Evolutionary conservation across 495 filamentous ascomycete genomes (phyloP), one percentile per base, ranked within the genome.

Genomic region (Hypoxylon lenormandii): DNA sequence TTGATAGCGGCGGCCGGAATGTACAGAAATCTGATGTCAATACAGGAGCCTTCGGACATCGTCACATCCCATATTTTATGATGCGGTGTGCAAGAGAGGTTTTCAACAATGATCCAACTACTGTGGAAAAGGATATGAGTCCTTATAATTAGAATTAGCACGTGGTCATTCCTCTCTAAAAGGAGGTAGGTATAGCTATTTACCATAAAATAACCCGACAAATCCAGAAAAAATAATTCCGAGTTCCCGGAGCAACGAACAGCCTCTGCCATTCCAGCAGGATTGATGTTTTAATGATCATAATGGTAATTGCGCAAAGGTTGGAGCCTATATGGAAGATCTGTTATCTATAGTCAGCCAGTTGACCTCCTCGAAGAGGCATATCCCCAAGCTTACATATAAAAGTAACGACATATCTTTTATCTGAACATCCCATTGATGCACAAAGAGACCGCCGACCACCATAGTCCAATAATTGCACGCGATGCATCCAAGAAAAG

Each of bases 121-220:
- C 12, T 38, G 18, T 5, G 54, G 62, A 4, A 22, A 36, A 62
- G 82, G 85, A 26, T 80, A 75, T 36, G 84, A 80, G 12, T 79
- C 75, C n/a, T n/a, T n/a, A n/a, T n/a, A n/a, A 1, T 72, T 73
- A 4, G 77, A 71, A 22, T 85, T 47, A 2, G 82, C 59, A 49
- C 78, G 83, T n/a, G n/a, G n/a, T n/a, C n/a, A n/a, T n/a, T 76
- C 67, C 19, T 36, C 81, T 48, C 21, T 80, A 54, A 55, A 82
- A 81, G 1, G 74, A 12, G 4, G 77, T 56, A 33, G 81, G 78
- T 2, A 83, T 36, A 4, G n/a, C n/a, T n/a, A n/a, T n/a, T n/a
- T n/a, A 33, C 30, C 66, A 64, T 33, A 83, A 73, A 0, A 79
- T 56, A n/a, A 69, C 51, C 45, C 72, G 78, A 15, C 74, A 68